These are phyloP conservation scores for Aphanomyces invadans DNA, from an alignment of 352 stramenopile species.

Conservation along the genomic window DNA sequence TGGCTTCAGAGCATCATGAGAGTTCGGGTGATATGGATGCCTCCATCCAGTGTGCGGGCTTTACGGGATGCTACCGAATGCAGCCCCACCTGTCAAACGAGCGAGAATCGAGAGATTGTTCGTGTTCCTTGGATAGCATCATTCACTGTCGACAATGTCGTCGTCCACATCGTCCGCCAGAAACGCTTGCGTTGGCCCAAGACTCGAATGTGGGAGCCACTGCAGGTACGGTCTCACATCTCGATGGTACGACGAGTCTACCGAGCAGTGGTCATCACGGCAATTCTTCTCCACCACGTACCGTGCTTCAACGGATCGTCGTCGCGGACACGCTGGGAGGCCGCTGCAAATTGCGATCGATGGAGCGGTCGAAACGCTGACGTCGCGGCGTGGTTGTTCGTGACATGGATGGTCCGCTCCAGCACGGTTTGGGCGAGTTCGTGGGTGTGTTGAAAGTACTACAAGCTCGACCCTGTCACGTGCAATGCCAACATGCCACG, in stretches of 20 bases:
- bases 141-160: slow-evolving; percentile 11
- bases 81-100: no score
- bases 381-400: slow-evolving; percentile 56
- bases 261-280: not conserved
- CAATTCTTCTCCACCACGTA: no score
- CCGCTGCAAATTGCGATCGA: slow-evolving; percentile 28
- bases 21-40: no score
- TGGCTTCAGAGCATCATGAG: no score
- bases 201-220: not conserved
- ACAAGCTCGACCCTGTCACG: not conserved
- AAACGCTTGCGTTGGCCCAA: not conserved
- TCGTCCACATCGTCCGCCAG: not conserved
- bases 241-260: not conserved
- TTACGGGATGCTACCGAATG: no score
- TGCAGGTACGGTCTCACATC: not conserved
- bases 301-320: not conserved
- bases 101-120: no score
- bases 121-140: no score
- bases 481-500: no score
- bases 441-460: slow-evolving; percentile 53
- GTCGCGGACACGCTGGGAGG: not conserved
- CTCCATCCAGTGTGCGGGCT: no score
- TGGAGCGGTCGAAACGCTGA: slow-evolving; percentile 68
- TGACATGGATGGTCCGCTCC: slow-evolving; percentile 54
- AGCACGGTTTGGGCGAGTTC: slow-evolving; percentile 47